Conservation (phyloP, 331 rosid species). For the Telfairia occidentalis region DNA sequence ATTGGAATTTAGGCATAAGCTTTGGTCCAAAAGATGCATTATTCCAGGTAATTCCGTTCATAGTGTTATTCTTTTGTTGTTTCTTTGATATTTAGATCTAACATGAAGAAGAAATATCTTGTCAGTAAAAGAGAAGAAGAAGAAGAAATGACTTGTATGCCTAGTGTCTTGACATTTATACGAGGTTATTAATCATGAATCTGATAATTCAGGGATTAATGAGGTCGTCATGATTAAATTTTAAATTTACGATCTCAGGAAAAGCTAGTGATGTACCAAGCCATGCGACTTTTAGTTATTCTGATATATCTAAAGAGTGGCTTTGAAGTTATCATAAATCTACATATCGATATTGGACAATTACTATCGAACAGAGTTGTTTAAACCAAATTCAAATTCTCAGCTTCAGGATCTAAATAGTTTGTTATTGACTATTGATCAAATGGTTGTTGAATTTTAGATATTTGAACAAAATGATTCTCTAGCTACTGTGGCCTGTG, state of each 20-base stretch:
- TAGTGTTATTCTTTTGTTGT: not conserved
- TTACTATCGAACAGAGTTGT: not conserved
- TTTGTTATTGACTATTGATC: not conserved
- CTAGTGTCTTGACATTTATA: not conserved
- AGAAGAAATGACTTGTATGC: not conserved
- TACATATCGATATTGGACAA: not conserved
- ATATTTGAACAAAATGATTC: slow-evolving; percentile 22
- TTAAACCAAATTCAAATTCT: not conserved
- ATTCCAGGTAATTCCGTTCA: slow-evolving; percentile 21
- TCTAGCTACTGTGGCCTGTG: slow-evolving; percentile 26
- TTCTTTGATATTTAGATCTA: not conserved
- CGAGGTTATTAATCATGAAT: not conserved
- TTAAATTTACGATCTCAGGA: not conserved
- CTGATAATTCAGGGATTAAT: not conserved
- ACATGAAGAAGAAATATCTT: not conserved
- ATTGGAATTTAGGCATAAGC: slow-evolving; percentile 19
- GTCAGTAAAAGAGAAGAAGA: not conserved
- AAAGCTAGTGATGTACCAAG: not conserved
- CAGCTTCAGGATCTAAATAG: not conserved
- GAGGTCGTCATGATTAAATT: not conserved
- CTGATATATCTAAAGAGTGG: not conserved
- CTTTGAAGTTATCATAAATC: not conserved
- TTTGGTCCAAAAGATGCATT: slow-evolving; percentile 30
- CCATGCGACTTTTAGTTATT: not conserved
- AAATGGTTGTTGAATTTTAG: slow-evolving; percentile 13